Conservation (phyloP, 1,284 basidiomycete species). For the Ceratobasidium sp. region DNA sequence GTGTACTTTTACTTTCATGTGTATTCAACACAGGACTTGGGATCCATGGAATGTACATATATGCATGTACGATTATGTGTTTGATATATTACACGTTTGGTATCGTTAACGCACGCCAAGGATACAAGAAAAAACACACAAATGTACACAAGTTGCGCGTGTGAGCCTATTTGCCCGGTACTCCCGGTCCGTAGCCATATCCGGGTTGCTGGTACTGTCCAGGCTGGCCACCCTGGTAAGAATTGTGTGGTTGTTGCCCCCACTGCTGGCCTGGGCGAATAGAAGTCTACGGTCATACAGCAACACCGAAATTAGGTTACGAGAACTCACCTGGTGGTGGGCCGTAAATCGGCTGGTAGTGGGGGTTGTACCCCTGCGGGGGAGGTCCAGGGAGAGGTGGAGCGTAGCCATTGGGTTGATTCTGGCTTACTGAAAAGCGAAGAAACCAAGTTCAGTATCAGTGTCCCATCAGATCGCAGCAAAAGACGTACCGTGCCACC, state of each 20-base stretch:
- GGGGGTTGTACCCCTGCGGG: constrained; percentile 19
- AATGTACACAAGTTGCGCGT: not conserved
- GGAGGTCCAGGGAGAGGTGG: constrained; percentile 32
- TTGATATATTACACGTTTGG: constrained; percentile 15
- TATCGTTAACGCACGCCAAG: not conserved
- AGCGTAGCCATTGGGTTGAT: constrained; percentile 30
- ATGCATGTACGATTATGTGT: constrained; percentile 38
- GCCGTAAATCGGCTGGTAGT: constrained; percentile 27
- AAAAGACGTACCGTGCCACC: constrained; percentile 28
- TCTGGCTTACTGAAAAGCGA: constrained; percentile 19
- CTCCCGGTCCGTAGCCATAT: constrained; percentile 24
- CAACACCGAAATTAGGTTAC: not conserved
- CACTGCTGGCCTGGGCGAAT: constrained; percentile 26
- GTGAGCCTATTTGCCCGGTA: constrained; percentile 10
- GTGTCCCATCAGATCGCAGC: not conserved
- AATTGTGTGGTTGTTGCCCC: constrained; percentile 19
- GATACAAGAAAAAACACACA: not conserved
- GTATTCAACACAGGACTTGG: not conserved
- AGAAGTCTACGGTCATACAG: not conserved
- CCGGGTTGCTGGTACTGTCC: constrained; percentile 38
- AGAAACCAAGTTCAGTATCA: not conserved
- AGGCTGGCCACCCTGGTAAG: constrained; percentile 30
- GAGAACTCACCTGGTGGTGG: constrained; percentile 29
- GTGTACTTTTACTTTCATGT: not conserved
- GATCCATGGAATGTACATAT: not conserved